phyloP scores from a whole-genome alignment of 2,329 filamentous ascomycete species.

The Emergomyces orientalis region DNA sequence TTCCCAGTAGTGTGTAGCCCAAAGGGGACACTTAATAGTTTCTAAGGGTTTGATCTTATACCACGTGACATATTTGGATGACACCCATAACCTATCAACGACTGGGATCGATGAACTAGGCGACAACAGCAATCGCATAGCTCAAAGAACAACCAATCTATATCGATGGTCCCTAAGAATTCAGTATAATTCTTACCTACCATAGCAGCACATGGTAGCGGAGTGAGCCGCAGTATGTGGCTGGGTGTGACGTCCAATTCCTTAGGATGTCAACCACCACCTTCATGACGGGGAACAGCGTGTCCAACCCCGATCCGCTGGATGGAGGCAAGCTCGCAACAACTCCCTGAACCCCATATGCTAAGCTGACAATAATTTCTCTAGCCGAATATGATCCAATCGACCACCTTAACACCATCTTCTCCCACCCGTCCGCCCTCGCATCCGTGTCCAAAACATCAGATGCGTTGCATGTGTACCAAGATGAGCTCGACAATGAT shows the following conservation, averaged over 20 bases:
- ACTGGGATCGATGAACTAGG: neutral
- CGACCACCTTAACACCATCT: constrained; percentile 84
- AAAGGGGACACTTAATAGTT: too few species aligned
- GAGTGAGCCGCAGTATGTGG: constrained; percentile 6
- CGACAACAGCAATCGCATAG: neutral
- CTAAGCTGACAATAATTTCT: neutral
- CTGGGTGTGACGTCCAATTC: neutral
- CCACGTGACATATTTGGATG: neutral
- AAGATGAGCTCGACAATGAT: constrained; percentile 71
- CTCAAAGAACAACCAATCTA: neutral
- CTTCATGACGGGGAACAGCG: constrained; percentile 33
- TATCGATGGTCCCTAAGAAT: neutral
- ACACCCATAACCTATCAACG: neutral
- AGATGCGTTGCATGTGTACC: constrained; percentile 61
- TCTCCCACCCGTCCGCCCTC: constrained; percentile 79
- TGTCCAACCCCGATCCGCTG: constrained; percentile 31
- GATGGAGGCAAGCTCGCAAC: constrained; percentile 34
- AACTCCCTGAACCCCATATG: neutral
- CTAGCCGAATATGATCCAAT: constrained; percentile 86
- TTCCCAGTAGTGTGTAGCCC: too few species aligned
- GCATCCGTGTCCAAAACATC: constrained; percentile 66
- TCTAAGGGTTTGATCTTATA: neutral
- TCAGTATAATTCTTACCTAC: neutral
- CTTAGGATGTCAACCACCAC: constrained; percentile 19
- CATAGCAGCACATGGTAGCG: neutral